Base-by-base conservation (phyloP, 345 rosid species). In the Noccaea bulbosa region DNA sequence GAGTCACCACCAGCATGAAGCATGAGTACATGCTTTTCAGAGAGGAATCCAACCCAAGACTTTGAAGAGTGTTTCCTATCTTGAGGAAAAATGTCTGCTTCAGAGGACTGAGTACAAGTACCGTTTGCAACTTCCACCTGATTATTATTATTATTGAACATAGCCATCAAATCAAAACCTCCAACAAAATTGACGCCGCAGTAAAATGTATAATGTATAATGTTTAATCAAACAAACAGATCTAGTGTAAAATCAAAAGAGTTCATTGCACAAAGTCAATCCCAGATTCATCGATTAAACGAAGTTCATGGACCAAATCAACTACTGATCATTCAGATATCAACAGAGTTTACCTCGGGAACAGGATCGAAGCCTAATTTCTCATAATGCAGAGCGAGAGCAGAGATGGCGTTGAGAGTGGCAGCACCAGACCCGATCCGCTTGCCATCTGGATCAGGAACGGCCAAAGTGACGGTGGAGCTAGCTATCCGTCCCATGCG, bases 1-100 rank as follows among this genome's bases (percentile, higher is more conserved):
- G 99, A 94, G 81, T 94, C 97, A 62, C 99, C 99, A 70, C 99
- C 99, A 71, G 99, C 99, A 83, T 91, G 99, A 81, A 91, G 95
- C 84, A 94, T 74, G 53, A 94, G 74, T 54, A 94, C 86, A 81
- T 91, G 96, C 78, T 84, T 91, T 54, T 80, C 80, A 72, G 83
- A 81, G 68, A 93, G 32, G 59, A 84, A 79, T 40, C 80, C 79
- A 66, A 80, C 83, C 77, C 81, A 73, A 72, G 80, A 59, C 38
- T 7, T 24, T 2, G 59, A 45, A 74, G 68, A 41, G 51, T 53
- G 74, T 38, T 59, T 80, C 58, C 47, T 15, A 10, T 49, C 37
- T 11, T 54, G 53, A 10, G 64, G 53, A 40, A 39, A 9, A 17
- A 48, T 17, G 2, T 48, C 52, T 48, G 53, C n/a, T 9, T 9